Evolutionary conservation across 495 filamentous ascomycete genomes (phyloP).

Genomic region (Aspergillus panamensis): DNA sequence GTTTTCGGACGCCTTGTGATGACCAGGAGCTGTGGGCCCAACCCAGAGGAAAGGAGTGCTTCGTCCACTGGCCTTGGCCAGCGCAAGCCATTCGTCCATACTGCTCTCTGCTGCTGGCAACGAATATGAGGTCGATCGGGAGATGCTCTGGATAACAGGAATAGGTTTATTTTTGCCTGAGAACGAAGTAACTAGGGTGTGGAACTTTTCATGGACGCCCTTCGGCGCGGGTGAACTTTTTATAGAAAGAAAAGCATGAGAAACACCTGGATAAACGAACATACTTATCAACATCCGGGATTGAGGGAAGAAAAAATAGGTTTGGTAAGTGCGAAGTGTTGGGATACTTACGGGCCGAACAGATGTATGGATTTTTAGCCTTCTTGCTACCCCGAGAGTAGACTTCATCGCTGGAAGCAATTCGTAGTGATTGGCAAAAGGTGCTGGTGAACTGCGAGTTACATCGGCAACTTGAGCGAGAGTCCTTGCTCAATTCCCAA

Average conservation of each 20-base stretch:
- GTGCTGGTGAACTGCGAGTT: slow-evolving; percentile 40
- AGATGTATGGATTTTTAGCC: slow-evolving; percentile 21
- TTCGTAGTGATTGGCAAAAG: slow-evolving; percentile 31
- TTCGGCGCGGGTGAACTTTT: slow-evolving; percentile 32
- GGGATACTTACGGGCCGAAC: slow-evolving; percentile 22
- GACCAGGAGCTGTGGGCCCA: slow-evolving; percentile 46
- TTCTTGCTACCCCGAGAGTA: slow-evolving; percentile 14
- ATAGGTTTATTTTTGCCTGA: slow-evolving; percentile 36
- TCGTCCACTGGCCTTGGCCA: slow-evolving; percentile 33
- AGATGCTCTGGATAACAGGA: slow-evolving; percentile 44
- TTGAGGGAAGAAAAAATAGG: not conserved
- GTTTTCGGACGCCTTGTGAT: slow-evolving; percentile 31
- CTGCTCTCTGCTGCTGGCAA: slow-evolving; percentile 30
- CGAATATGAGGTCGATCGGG: slow-evolving; percentile 36
- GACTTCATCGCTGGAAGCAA: slow-evolving; percentile 36
- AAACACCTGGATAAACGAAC: slow-evolving; percentile 27
- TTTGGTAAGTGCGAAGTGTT: not conserved
- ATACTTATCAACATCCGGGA: slow-evolving; percentile 3
- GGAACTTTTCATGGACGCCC: slow-evolving; percentile 23
- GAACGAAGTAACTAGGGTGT: slow-evolving; percentile 25
- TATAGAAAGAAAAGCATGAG: slow-evolving; percentile 39
- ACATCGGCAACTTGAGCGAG: slow-evolving; percentile 37
- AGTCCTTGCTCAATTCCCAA: slow-evolving; percentile 35
- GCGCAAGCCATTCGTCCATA: slow-evolving; percentile 45
- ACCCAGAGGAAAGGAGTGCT: slow-evolving; percentile 48